Evolutionary conservation across 2,329 filamentous ascomycete genomes (phyloP).

Genomic region (Aspergillus sp.): DNA sequence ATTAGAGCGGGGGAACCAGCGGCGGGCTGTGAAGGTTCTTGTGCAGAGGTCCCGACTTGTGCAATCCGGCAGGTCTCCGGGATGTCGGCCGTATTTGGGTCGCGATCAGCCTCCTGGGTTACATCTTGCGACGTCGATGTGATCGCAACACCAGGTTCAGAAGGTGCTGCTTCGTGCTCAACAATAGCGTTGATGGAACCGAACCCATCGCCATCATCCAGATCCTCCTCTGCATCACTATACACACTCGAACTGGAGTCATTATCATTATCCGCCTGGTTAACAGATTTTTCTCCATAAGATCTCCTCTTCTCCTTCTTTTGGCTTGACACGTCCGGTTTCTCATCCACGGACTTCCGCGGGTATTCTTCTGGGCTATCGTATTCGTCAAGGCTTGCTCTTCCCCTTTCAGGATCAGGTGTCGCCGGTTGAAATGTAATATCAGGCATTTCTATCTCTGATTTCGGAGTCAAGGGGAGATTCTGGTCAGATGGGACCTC

Average conservation of each 20-base stretch:
- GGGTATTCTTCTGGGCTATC: slow-evolving; percentile 63
- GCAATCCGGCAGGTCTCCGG: slow-evolving; percentile 20
- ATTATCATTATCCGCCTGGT: slow-evolving; percentile 25
- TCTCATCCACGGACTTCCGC: slow-evolving; percentile 24
- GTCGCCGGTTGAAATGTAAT: slow-evolving; percentile 51
- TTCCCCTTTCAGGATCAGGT: slow-evolving; percentile 41
- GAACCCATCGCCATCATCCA: slow-evolving; percentile 46
- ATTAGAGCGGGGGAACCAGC: slow-evolving; percentile 19
- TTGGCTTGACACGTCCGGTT: not conserved
- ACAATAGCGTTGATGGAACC: slow-evolving; percentile 52
- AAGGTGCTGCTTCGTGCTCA: slow-evolving; percentile 14
- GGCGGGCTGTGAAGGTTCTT: slow-evolving; percentile 13
- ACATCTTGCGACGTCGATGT: not conserved
- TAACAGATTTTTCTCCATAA: slow-evolving; percentile 6
- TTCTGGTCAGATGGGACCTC: slow-evolving; percentile 11
- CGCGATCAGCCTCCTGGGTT: not conserved
- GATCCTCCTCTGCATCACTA: slow-evolving; percentile 45
- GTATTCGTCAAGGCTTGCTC: slow-evolving; percentile 43
- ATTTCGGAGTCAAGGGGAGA: slow-evolving; percentile 6
- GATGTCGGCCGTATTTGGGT: slow-evolving; percentile 2
- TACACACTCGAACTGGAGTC: slow-evolving; percentile 49
- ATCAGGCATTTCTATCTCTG: slow-evolving; percentile 35
- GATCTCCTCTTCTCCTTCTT: slow-evolving; percentile 10
- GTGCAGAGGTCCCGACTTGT: slow-evolving; percentile 23
- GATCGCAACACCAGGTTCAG: not conserved